Evolutionary conservation across 305 asterid genomes (phyloP), one percentile per base, ranked within the genome.

Genomic region (Nicotiana rustica): DNA sequence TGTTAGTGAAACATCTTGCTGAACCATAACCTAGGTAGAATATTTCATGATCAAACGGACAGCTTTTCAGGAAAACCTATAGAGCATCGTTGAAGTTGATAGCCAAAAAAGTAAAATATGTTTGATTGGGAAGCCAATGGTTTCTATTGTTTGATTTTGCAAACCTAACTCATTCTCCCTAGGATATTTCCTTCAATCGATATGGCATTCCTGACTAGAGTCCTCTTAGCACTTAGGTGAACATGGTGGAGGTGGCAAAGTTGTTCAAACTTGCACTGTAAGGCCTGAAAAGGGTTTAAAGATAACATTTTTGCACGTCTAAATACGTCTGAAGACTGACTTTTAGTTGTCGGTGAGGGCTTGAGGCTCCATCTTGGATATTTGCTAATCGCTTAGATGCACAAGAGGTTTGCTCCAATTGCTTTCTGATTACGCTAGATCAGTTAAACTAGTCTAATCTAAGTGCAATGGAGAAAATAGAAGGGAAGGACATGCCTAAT

Each of bases 381-480:
- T 4, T 13, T 7, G 65, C 17, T 3, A 52, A 38, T 15, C 29
- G 65, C 1, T 75, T 75, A 73, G 79, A 47, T 25, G 47, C 65
- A 29, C 29, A 5, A 49, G 64, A 25, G 62, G 65, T 52, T 29
- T 29, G 80, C 47, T 29, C 3, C 14, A 14, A 41, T 49, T 52
- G 79, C 62, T 52, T 75, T 75, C 64, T 75, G 41, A 25, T 49
- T 21, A 75, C 5, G 3, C 79, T 49, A 49, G 44, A 75, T 14
- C 47, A 29, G 64, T 75, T 75, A 49, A 73, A 15, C 21, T 25
- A 73, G 64, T 73, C 44, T 25, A 73, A 25, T 73, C 44, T 21
- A 47, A 36, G 25, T 75, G 52, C 0, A 75, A 25, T 52, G 64
- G 79, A 5, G 64, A 25, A 75, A 15, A 75, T 49, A 25, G 41